Conservation (phyloP, 495 filamentous ascomycete genomes). For the Talaromyces trachyspermus region DNA sequence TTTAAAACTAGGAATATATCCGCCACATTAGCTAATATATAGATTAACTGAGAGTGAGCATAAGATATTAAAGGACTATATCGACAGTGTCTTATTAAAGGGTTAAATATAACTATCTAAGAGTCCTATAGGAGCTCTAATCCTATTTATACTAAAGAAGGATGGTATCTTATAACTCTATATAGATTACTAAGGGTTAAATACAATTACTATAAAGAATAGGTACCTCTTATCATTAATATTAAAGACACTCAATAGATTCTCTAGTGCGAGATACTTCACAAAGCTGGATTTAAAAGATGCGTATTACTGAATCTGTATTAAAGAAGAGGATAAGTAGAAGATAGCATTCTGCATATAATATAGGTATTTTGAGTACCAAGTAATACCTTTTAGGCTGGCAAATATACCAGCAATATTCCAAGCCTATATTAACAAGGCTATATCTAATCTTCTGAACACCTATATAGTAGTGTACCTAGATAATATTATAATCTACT, state of each 20-base stretch:
- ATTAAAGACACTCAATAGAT: slow-evolving; percentile 6
- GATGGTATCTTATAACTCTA: slow-evolving; percentile 31
- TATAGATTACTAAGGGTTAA: slow-evolving; percentile 37
- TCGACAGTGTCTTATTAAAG: no score
- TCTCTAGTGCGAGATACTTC: not conserved
- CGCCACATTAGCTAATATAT: no score
- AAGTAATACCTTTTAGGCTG: not conserved
- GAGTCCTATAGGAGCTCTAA: slow-evolving; percentile 14
- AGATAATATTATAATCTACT: slow-evolving; percentile 30
- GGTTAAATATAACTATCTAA: not conserved
- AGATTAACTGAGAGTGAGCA: no score
- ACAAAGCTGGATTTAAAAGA: slow-evolving; percentile 11
- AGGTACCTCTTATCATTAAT: slow-evolving; percentile 10
- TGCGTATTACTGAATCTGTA: slow-evolving; percentile 10
- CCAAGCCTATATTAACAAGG: not conserved
- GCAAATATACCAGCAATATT: not conserved
- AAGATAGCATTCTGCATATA: not conserved
- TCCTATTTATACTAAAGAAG: slow-evolving; percentile 30
- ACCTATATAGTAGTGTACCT: slow-evolving; percentile 23
- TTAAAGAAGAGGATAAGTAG: not conserved
- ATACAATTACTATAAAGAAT: slow-evolving; percentile 35
- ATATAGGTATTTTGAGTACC: slow-evolving; percentile 2
- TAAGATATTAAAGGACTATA: no score
- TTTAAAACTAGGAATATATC: no score
- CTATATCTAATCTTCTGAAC: slow-evolving; percentile 9